Base-by-base conservation (phyloP, 2,329 filamentous ascomycete genomes). In the Sporothrix globosa region DNA sequence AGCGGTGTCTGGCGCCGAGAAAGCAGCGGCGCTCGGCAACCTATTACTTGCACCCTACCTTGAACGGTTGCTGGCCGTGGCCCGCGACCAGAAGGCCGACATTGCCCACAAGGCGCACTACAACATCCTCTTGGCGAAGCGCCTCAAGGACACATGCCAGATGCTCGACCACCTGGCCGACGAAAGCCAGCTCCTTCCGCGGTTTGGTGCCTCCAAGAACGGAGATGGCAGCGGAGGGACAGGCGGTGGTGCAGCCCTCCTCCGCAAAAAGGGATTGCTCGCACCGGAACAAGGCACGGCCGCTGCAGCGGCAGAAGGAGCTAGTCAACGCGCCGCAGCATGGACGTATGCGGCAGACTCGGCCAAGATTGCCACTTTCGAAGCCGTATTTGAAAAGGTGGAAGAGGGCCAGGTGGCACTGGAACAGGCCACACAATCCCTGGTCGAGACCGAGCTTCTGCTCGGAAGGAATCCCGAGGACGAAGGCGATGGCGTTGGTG, bases 301-400 rank as follows among this genome's bases (percentile, higher is more conserved):
- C 74, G 75, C n/a, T 75, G 77, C 80, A 19, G 75, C n/a, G 75
- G 77, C 80, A 17, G 80, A 82, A 56, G 77, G 83, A 3, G 79
- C 81, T 24, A 78, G 76, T 44, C 72, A 69, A 17, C 81, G 82
- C 56, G 81, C 87, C 65, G 82, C 83, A 72, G 84, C 85, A 11
- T 91, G 88, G 88, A 83, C 87, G 10, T 83, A 82, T 74, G 87
- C 88, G 1, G 84, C 87, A 1, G 85, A 90, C 70, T 82, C 86
- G 3, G 86, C 87, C 74, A 88, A 88, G 74, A 85, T 88, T 69
- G 79, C 83, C 1, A 88, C 84, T 0, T 81, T 88, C 13, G 87
- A 90, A 74, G 78, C 81, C 10, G 85, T 90, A 13, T 84, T 85
- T 10, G 87, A 89, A 75, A 86, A 84, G 72, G 82, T 90, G 2